phyloP scores from a whole-genome alignment of 345 rosid species.

The Laguncularia racemosa region DNA sequence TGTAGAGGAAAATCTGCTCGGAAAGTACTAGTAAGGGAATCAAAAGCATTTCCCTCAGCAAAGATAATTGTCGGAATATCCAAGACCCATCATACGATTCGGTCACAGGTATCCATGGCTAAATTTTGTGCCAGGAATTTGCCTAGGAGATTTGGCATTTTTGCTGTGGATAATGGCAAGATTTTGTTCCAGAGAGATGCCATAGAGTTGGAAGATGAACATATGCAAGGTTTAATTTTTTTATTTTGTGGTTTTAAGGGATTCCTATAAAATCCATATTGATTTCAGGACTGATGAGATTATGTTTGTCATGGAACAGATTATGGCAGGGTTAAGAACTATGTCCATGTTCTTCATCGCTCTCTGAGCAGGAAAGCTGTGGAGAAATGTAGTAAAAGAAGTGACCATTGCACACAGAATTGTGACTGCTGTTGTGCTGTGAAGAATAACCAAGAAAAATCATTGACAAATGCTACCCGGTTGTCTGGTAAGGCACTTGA shows the following conservation, averaged over 20 bases:
- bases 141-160: slow-evolving; percentile 44
- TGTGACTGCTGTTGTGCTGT: not conserved
- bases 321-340: slow-evolving; percentile 2
- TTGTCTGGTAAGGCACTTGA: not conserved
- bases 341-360: slow-evolving; percentile 2
- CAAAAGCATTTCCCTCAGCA: slow-evolving; percentile 44
- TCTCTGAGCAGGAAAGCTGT: slow-evolving; percentile 3
- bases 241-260: not conserved
- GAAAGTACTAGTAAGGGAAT: slow-evolving; percentile 71
- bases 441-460: slow-evolving; percentile 8
- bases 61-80: slow-evolving; percentile 67
- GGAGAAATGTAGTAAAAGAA: slow-evolving; percentile 11
- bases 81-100: slow-evolving; percentile 36
- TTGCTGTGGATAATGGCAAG: slow-evolving; percentile 72
- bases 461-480: slow-evolving; percentile 1
- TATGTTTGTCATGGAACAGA: slow-evolving; percentile 4
- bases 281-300: not conserved
- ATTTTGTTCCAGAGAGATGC: slow-evolving; percentile 53
- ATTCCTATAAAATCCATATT: not conserved
- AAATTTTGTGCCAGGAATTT: slow-evolving; percentile 79
- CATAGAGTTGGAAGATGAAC: slow-evolving; percentile 1
- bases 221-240: slow-evolving; percentile 16
- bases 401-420: slow-evolving; percentile 6
- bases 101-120: slow-evolving; percentile 59
- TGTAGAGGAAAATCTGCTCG: slow-evolving; percentile 65